Evolutionary conservation across 805 yeast species (phyloP), one percentile per base, ranked within the genome.

Genomic region (Spathaspora girioi): DNA sequence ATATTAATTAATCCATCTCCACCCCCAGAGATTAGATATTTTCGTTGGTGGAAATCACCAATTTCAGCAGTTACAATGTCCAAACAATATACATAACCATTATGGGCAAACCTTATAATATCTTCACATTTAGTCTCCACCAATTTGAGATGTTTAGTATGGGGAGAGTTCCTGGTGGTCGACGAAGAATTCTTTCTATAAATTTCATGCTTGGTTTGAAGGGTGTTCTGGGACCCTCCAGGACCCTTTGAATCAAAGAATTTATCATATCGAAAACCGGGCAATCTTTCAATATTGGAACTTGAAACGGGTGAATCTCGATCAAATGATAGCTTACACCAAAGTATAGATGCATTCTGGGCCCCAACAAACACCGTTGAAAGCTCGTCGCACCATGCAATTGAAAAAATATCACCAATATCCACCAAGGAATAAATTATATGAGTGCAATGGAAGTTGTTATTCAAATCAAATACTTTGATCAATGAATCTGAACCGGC

Each of bases 241-340:
- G 96, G 94, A 0, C 97, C 97, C 47, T 75, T 77, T 2, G 97
- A 92, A 64, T 93, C 97, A 64, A 94, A 93, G 59, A 93, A 94
- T 60, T 81, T 83, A 65, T 89, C 89, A 62, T 81, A 90, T 58
- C 96, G 76, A 59, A 79, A 78, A 52, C 85, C 84, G 3, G 79
- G 79, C 14, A 74, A 60, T n/a, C 71, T 60, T 20, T 65, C 65
- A 5, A 63, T 42, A 11, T 56, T 54, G 45, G 49, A 32, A 35
- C 48, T 41, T 40, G 53, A 23, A 26, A 46, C 17, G 14, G 41
- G 15, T 45, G 29, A 27, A 14, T 45, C 14, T 14, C 20, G 27
- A 15, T 43, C 47, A 14, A 49, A 29, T 1, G 48, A 46, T 12
- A 65, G 48, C 27, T 78, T 78, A 51, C 89, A 83, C 83, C 88